Evolutionary conservation across 495 filamentous ascomycete genomes (phyloP).

Genomic region (Penicillium ucsense): DNA sequence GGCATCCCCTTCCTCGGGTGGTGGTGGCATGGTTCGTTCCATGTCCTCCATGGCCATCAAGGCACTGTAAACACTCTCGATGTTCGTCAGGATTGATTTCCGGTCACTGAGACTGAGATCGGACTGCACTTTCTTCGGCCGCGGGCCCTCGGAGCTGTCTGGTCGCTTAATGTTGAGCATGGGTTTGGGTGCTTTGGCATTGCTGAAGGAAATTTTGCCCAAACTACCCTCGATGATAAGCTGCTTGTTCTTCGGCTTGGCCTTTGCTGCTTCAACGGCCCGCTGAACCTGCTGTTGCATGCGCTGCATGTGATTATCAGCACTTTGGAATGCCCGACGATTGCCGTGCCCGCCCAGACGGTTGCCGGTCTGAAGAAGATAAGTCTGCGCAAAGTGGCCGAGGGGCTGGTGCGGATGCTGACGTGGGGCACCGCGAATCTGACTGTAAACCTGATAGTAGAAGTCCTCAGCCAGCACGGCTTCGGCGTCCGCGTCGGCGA

Average conservation of each 20-base stretch:
- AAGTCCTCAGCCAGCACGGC: conserved; percentile 83
- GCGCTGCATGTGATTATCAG: conserved; percentile 94
- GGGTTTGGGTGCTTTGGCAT: conserved; percentile 90
- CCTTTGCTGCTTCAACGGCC: conserved; percentile 92
- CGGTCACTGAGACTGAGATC: conserved; percentile 55
- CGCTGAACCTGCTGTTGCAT: conserved; percentile 99
- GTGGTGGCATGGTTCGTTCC: conserved; percentile 76
- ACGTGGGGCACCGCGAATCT: conserved; percentile 79
- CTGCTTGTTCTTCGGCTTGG: conserved; percentile 94
- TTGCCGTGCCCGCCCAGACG: conserved; percentile 54
- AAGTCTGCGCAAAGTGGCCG: conserved; percentile 95
- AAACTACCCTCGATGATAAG: conserved; percentile 97
- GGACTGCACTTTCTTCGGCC: conserved; percentile 34
- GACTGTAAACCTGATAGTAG: conserved; percentile 94
- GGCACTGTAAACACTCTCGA: conserved; percentile 76
- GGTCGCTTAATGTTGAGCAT: conserved; percentile 88
- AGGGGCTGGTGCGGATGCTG: conserved; percentile 84
- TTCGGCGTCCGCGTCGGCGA: conserved; percentile 69
- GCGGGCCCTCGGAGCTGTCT: conserved; percentile 52
- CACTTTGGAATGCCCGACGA: conserved; percentile 60
- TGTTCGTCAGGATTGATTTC: conserved; percentile 71
- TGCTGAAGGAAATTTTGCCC: conserved; percentile 98
- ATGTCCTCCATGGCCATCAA: conserved; percentile 92
- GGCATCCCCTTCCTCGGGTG: conserved; percentile 50
- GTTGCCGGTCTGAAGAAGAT: conserved; percentile 84